These are phyloP conservation scores for Fusarium neocosmosporiellum DNA, from an alignment of 2,329 filamentous ascomycete genomes.

Conservation along the genomic window DNA sequence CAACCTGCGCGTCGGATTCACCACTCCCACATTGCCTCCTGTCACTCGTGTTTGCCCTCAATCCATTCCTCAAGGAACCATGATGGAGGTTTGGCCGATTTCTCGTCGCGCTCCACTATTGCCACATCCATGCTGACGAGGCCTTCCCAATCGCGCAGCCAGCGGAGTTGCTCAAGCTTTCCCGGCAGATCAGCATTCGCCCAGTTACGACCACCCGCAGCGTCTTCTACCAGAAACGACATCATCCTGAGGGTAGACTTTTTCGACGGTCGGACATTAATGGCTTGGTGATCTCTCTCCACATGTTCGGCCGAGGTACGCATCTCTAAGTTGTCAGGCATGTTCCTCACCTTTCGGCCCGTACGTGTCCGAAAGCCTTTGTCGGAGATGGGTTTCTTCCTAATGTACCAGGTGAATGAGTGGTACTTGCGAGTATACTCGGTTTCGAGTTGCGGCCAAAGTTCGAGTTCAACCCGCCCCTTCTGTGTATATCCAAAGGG, in stretches of 20 bases:
- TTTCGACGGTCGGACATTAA: neutral
- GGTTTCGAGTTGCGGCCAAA: slow-evolving; percentile 12
- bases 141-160: neutral
- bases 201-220: neutral
- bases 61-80: neutral
- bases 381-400: neutral
- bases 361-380: neutral
- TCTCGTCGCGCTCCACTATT: neutral
- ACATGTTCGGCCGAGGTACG: neutral
- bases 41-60: neutral
- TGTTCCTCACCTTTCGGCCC: accelerated
- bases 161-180: neutral
- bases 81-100: neutral
- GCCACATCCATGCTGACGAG: neutral
- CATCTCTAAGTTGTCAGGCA: neutral
- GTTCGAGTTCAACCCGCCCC: neutral
- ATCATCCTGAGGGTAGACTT: neutral
- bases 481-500: slow-evolving; percentile 5
- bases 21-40: neutral
- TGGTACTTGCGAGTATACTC: slow-evolving; percentile 4
- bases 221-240: neutral
- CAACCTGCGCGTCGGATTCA: neutral
- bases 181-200: neutral
- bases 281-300: neutral
- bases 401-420: neutral